Evolutionary conservation across 2,329 filamentous ascomycete genomes (phyloP), one percentile per base, ranked within the genome.

Genomic region (Tolypocladium pustulatum): DNA sequence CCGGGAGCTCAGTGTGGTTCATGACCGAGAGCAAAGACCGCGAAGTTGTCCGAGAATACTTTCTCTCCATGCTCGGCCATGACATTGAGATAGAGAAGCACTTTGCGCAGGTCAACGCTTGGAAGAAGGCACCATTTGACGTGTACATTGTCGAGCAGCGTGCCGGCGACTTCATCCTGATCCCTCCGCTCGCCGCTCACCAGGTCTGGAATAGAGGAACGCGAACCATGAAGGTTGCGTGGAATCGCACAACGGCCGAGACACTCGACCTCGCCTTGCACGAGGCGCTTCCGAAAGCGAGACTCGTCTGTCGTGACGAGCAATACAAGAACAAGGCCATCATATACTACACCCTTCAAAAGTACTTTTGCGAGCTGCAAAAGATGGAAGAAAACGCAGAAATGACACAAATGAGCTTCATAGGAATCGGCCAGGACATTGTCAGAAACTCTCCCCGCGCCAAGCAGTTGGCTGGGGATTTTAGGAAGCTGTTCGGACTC

Each of bases 251-350:
- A 0, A 97, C 92, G 0, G 88, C 89, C 2, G 91, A 97, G 68
- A 97, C 94, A 0, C 80, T 99, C 4, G 88, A 93, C 63, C 78
- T 95, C 71, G 94, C 93, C 0, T 72, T 97, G 25, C 82, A 86
- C 60, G 94, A 97, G 75, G 91, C 93, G 0, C 79, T 99, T 3
- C 91, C 92, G 0, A 91, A 91, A 65, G 90, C 92, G 12, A 84
- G 91, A 15, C 83, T 97, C 65, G 93, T 97, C 3, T 97, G 94
- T 69, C 88, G 94, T 41, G 94, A 99, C 65, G 94, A 99, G 71
- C 93, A 97, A 71, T 99, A 99, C 78, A 97, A 97, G 72, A 97
- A 96, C 75, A 97, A 97, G 71, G 90, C 92, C 6, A 97, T 97
- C 59, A 81, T 97, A 52, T 96, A 92, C 71, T 96, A 87, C 69